Percentiles rank a stretch among this genome's conserved stretches.
These are phyloP conservation scores for Phytophthora quininea DNA, from an alignment of 352 stramenopile species.

Conservation along the genomic window DNA sequence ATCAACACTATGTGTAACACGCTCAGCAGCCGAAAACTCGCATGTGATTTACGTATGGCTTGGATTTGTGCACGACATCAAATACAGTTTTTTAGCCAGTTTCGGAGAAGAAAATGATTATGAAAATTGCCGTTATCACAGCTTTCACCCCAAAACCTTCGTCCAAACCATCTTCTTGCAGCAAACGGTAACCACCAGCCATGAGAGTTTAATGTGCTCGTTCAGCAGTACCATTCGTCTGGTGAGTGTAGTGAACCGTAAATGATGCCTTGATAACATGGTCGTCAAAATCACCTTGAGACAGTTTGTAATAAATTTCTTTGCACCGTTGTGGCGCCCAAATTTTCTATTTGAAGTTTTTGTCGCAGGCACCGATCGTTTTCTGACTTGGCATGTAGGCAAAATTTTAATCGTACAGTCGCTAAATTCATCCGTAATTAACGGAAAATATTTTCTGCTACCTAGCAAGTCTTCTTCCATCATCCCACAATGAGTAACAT, in stretches of 20 bases:
- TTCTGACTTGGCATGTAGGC: too few relatives aligned
- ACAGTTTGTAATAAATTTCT: too few relatives aligned
- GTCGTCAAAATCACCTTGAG: too few relatives aligned
- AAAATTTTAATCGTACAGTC: too few relatives aligned
- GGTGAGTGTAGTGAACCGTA: conserved; percentile 5
- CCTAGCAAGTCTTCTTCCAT: too few relatives aligned
- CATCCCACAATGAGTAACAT: too few relatives aligned
- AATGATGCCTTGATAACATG: background rate
- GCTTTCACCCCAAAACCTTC: background rate
- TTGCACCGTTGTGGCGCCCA: too few relatives aligned
- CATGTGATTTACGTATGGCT: conserved; percentile 7
- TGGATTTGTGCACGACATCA: conserved; percentile 1
- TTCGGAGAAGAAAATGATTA: background rate
- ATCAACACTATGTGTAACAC: background rate
- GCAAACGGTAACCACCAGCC: background rate
- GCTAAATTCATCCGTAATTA: too few relatives aligned
- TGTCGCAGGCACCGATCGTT: too few relatives aligned
- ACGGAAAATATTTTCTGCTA: too few relatives aligned
- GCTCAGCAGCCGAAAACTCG: background rate
- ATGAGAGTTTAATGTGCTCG: conserved; percentile 2
- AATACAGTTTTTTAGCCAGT: background rate
- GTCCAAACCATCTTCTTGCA: background rate
- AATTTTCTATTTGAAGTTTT: too few relatives aligned
- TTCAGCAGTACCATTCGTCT: background rate
- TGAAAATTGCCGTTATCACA: conserved; percentile 1